Percentiles rank a stretch among this genome's conserved stretches.
Conservation (phyloP, 352 stramenopile genomes). For the Phytophthora pini region DNA sequence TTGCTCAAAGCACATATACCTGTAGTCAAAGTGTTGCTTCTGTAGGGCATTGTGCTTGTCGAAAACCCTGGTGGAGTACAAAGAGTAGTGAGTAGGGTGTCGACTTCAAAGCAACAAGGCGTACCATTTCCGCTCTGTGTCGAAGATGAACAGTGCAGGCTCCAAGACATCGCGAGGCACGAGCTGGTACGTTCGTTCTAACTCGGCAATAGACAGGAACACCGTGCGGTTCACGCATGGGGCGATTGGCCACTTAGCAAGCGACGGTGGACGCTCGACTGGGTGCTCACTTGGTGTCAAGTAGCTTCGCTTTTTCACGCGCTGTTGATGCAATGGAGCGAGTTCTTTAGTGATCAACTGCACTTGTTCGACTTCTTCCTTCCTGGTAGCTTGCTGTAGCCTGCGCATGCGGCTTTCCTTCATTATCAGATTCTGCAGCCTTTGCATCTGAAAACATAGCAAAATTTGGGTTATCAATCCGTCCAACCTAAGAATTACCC, state of each 20-base stretch:
- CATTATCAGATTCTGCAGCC: slow-evolving; percentile 61
- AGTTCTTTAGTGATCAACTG: slow-evolving; percentile 67
- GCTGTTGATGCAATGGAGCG: slow-evolving; percentile 33
- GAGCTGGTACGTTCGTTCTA: slow-evolving; percentile 67
- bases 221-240: slow-evolving; percentile 64
- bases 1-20: slow-evolving; percentile 78
- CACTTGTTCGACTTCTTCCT: slow-evolving; percentile 56
- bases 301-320: slow-evolving; percentile 23
- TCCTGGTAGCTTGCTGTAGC: slow-evolving; percentile 67
- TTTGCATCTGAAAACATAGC: slow-evolving; percentile 51
- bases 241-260: slow-evolving; percentile 59
- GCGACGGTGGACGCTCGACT: slow-evolving; percentile 47
- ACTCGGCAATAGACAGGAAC: slow-evolving; percentile 73
- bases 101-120: neutral
- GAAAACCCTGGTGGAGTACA: slow-evolving; percentile 54
- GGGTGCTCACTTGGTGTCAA: slow-evolving; percentile 21
- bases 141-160: slow-evolving; percentile 67
- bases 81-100: neutral
- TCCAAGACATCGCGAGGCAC: slow-evolving; percentile 75
- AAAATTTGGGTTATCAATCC: neutral
- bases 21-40: slow-evolving; percentile 73
- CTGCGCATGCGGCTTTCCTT: slow-evolving; percentile 72
- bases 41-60: slow-evolving; percentile 73
- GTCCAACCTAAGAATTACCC: neutral
- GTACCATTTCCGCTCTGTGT: slow-evolving; percentile 73